Evolutionary conservation across 768 basidiomycete species (phyloP), one percentile per base, ranked within the genome.

Genomic region (Lanmaoa rubissima): DNA sequence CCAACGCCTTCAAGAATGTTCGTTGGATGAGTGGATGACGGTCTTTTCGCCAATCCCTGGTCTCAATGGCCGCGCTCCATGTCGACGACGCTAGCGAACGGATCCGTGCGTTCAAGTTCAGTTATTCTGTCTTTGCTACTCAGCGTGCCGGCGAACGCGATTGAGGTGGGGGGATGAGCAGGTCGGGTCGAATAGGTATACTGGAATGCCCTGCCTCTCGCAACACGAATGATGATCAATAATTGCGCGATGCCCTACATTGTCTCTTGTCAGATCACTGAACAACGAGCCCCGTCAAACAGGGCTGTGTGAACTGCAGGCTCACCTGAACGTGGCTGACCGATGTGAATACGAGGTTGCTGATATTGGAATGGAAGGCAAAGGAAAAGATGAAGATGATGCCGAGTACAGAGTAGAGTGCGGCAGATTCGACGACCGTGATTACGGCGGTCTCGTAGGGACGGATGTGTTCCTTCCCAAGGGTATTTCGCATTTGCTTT

Each of bases 371-470:
- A 46, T 67, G 53, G 1, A 62, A 24, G 1, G 64, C 69, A 41
- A 67, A 73, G 1, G 68, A 50, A 11, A 75, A 34, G 32, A 78
- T 57, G 56, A 74, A 76, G 16, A 74, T 42, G 13, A 75, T 31
- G 12, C 60, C 64, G 31, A 69, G 54, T 1, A 58, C 40, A 0
- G 69, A 47, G 48, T 74, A 75, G 14, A 69, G 43, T 1, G 67
- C 58, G 2, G 75, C 72, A 11, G 71, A 73, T 51, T 78, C 75
- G 56, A 78, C 57, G 21, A 76, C 50, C 68, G 77, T 75, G 21
- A 65, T 54, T 1, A 61, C 48, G 0, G 73, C 64, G 5, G 54
- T 60, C 17, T 68, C 59, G 52, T 76, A 77, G 9, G 55, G 50
- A 19, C 51, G 54, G 21, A 62, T 8, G 31, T 65, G 53, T 43